Percentiles rank a stretch among this genome's conserved stretches.
phyloP scores from a whole-genome alignment of 2,329 filamentous ascomycete species.

The Aspergillus melleus region DNA sequence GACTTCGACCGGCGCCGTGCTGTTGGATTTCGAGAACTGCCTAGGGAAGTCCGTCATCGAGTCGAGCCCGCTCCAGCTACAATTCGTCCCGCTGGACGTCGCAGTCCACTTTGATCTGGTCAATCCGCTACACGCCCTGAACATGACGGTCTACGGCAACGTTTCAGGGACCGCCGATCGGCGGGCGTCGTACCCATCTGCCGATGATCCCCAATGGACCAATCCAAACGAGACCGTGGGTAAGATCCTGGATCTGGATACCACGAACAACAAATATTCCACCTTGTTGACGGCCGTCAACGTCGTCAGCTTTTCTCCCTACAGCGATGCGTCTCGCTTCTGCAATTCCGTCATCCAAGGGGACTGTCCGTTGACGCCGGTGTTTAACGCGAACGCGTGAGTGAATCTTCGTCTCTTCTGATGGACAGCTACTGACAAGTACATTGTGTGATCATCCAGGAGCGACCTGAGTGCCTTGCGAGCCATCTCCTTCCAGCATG shows the following conservation, averaged over 20 bases:
- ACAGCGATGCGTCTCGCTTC: slow-evolving; percentile 59
- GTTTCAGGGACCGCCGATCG: slow-evolving; percentile 69
- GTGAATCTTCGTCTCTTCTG: slow-evolving; percentile 16
- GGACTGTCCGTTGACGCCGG: slow-evolving; percentile 72
- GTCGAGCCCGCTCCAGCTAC: slow-evolving; percentile 62
- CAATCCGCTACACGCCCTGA: slow-evolving; percentile 63
- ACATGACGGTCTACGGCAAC: slow-evolving; percentile 84
- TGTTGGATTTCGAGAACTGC: slow-evolving; percentile 83
- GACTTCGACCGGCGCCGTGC: slow-evolving; percentile 61
- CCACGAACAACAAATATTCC: slow-evolving; percentile 61
- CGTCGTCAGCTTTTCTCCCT: slow-evolving; percentile 76
- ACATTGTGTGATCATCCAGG: slow-evolving; percentile 17
- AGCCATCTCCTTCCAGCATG: slow-evolving; percentile 70
- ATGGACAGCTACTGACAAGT: slow-evolving; percentile 5
- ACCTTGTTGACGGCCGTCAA: slow-evolving; percentile 72
- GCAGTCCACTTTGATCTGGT: slow-evolving; percentile 70
- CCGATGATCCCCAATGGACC: slow-evolving; percentile 61
- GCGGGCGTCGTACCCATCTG: slow-evolving; percentile 57
- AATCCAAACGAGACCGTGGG: slow-evolving; percentile 64
- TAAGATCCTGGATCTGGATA: slow-evolving; percentile 72
- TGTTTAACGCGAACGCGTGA: slow-evolving; percentile 62
- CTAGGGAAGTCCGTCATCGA: slow-evolving; percentile 61
- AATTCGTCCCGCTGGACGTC: slow-evolving; percentile 76
- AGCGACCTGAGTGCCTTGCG: slow-evolving; percentile 59
- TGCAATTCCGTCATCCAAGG: slow-evolving; percentile 63